Evolutionary conservation across 176 grass and related monocot genomes (phyloP).

Genomic region (Eragrostis nindensis): DNA sequence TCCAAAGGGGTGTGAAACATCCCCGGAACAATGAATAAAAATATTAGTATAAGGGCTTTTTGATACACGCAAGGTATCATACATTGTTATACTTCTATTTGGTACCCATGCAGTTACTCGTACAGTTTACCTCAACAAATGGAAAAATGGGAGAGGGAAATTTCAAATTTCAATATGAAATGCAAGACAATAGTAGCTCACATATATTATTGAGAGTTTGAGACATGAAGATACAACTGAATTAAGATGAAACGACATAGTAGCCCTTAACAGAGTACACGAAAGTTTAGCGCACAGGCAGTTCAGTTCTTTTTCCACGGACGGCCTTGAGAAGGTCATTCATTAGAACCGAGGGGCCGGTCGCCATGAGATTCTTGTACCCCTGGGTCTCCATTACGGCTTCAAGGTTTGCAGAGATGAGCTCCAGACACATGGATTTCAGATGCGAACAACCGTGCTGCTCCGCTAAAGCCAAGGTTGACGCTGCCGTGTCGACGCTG

Average conservation of each 20-base stretch:
- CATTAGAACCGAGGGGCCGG: constrained; percentile 6
- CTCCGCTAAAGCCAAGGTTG: constrained; percentile 51
- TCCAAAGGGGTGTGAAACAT: no score
- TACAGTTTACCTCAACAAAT: no score
- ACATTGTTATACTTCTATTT: no score
- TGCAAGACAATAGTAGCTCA: background rate
- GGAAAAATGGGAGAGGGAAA: no score
- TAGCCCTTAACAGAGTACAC: background rate
- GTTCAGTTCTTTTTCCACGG: background rate
- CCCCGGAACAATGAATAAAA: no score
- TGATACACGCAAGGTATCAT: no score
- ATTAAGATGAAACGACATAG: background rate
- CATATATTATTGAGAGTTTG: background rate
- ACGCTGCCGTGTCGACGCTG: constrained; percentile 34
- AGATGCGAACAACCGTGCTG: constrained; percentile 50
- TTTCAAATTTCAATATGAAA: background rate
- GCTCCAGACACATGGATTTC: constrained; percentile 49
- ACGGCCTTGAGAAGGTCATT: constrained; percentile 1
- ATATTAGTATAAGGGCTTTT: no score
- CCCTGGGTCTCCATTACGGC: background rate
- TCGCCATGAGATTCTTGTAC: constrained; percentile 21
- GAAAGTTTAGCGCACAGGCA: background rate
- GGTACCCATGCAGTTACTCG: no score
- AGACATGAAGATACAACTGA: background rate
- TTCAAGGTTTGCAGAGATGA: constrained; percentile 46